Conservation (phyloP, 2,329 filamentous ascomycete genomes). For the Magnaporthales sp. region DNA sequence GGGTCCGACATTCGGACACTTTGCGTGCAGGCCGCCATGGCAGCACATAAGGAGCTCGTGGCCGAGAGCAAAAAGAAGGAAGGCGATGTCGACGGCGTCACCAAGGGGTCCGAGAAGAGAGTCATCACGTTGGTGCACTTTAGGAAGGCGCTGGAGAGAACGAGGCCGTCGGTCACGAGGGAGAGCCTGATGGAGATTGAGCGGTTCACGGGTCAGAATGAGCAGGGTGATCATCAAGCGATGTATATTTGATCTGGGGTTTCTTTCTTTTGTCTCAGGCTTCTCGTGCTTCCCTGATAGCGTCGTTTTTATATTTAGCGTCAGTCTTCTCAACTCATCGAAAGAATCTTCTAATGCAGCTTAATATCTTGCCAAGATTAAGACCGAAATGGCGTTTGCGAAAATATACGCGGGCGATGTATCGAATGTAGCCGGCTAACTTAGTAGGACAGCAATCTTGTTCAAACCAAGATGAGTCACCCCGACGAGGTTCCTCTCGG, state of each 20-base stretch:
- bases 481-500: too few species aligned
- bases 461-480: too few species aligned
- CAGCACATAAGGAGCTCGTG: conserved; percentile 1
- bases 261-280: background rate
- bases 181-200: conserved; percentile 3
- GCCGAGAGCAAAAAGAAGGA: background rate
- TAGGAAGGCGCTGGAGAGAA: background rate
- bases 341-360: background rate
- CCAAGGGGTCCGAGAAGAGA: background rate
- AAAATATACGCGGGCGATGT: too few species aligned
- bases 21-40: conserved; percentile 3
- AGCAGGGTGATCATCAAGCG: background rate
- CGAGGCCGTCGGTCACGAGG: background rate
- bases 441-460: too few species aligned
- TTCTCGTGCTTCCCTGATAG: background rate
- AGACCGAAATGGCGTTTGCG: background rate
- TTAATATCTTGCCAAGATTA: background rate
- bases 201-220: background rate
- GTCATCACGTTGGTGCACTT: background rate
- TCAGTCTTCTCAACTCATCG: background rate
- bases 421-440: too few species aligned
- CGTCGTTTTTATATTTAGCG: background rate
- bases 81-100: background rate
- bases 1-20: conserved; percentile 3
- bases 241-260: background rate